Evolutionary conservation across 352 stramenopile genomes (phyloP).

Genomic region (Pythium brachiatum): DNA sequence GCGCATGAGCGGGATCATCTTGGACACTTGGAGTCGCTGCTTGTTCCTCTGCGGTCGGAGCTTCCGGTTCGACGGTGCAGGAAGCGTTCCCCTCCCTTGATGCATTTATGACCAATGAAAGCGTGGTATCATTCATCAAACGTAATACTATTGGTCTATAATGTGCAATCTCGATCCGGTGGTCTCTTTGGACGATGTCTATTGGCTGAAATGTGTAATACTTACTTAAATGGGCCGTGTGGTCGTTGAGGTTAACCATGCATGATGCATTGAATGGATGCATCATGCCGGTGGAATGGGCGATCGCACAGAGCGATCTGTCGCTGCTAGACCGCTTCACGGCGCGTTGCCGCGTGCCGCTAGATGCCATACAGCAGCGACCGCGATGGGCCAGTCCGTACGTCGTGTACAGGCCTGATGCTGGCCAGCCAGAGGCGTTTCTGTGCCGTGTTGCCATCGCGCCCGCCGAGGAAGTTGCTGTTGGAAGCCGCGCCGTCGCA

Average conservation of each 20-base stretch:
- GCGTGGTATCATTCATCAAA: background rate
- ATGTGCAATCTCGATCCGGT: conserved; percentile 3
- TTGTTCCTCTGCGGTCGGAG: conserved; percentile 3
- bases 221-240: background rate
- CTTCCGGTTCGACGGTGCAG: conserved; percentile 23
- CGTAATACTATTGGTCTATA: conserved; percentile 20
- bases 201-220: conserved; percentile 20
- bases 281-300: conserved; percentile 20
- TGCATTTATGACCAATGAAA: conserved; percentile 17
- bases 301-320: conserved; percentile 22
- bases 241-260: background rate
- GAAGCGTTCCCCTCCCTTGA: conserved; percentile 21
- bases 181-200: background rate
- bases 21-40: conserved; percentile 21
- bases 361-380: conserved; percentile 27
- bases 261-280: conserved; percentile 4
- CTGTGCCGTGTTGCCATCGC: conserved; percentile 47
- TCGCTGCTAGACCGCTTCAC: conserved; percentile 48
- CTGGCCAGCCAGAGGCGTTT: background rate
- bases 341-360: conserved; percentile 48
- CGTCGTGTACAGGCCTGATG: conserved; percentile 17
- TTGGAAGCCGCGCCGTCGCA: background rate
- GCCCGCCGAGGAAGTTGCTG: background rate
- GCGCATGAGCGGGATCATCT: conserved; percentile 45
- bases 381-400: conserved; percentile 39